Base-by-base conservation (phyloP, 768 basidiomycete genomes). In the Lactarius evosmus region DNA sequence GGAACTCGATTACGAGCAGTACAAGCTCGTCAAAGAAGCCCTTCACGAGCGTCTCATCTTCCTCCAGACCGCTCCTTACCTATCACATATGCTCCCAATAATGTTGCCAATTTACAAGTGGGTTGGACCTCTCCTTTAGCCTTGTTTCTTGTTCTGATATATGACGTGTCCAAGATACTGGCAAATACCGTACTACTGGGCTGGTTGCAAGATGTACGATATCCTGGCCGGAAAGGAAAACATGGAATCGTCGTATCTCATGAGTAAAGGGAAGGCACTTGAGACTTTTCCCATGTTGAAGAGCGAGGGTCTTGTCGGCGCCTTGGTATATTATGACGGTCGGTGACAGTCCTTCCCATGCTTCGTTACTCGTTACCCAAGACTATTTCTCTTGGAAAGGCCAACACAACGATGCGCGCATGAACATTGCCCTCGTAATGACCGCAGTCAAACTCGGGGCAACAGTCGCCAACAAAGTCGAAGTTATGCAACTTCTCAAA, bases 251-350 rank as follows among this genome's bases (percentile, higher is more conserved):
- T 93, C 93, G 7, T 98, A 98, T 75, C 80, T 97, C 67, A 95
- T 99, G 92, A 90, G 87, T 72, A 93, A 89, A 72, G 91, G 91
- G 12, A 93, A 95, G 72, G 94, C 96, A 0, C 77, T 98, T 25
- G 94, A 97, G 72, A 85, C 90, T 0, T 99, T 98, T 79, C 96
- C 96, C 0, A 97, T 96, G 92, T 82, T 99, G 66, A 98, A 98
- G 75, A 80, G 80, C 34, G 88, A 97, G 7, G 94, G 94, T 3
- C 82, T 98, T 12, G 93, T 95, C 34, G 95, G 95, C 22, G 95
- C 94, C 16, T 80, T 99, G 60, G 96, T 99, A 17, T 98, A 98
- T 76, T 97, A 99, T 69, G 96, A 99, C 71, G 95, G 95, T 91
- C 71, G 95, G 95, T 91, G 69, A 63, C 82, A 62, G 17, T 60